Conservation (phyloP, 2,329 filamentous ascomycete genomes). For the Xylariales sp. region DNA sequence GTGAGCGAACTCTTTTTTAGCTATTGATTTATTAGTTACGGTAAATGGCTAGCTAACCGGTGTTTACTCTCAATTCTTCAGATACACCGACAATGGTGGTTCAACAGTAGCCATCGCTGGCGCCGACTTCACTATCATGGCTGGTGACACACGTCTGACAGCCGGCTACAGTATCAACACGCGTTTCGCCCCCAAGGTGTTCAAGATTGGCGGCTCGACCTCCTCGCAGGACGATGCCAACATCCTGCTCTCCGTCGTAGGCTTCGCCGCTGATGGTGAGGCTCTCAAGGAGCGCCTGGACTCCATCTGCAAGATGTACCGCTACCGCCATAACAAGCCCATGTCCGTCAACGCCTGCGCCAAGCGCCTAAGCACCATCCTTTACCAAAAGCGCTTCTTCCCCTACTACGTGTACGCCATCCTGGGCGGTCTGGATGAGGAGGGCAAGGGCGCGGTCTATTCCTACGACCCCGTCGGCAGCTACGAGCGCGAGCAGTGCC, state of each 20-base stretch:
- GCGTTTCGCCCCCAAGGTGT: slow-evolving; percentile 90
- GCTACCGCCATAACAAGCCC: slow-evolving; percentile 93
- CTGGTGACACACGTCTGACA: slow-evolving; percentile 93
- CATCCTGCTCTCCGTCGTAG: slow-evolving; percentile 89
- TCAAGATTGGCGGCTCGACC: slow-evolving; percentile 91
- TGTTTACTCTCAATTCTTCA: no score
- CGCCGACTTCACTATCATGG: slow-evolving; percentile 91
- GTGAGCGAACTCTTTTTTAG: slow-evolving; percentile 45
- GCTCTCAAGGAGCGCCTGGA: slow-evolving; percentile 93
- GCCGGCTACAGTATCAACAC: slow-evolving; percentile 99
- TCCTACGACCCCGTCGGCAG: slow-evolving; percentile 97
- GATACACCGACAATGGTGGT: slow-evolving; percentile 97
- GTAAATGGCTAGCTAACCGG: no score
- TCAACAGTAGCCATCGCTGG: slow-evolving; percentile 94
- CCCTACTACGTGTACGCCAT: slow-evolving; percentile 97
- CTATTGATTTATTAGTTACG: no score
- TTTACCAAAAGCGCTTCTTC: slow-evolving; percentile 98
- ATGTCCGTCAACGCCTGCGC: slow-evolving; percentile 95
- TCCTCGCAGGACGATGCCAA: slow-evolving; percentile 79
- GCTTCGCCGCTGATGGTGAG: slow-evolving; percentile 91
- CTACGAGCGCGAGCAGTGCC: slow-evolving; percentile 95
- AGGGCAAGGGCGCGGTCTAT: slow-evolving; percentile 91
- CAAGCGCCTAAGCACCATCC: slow-evolving; percentile 88
- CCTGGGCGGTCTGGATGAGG: slow-evolving; percentile 87
- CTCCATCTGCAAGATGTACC: slow-evolving; percentile 97